Evolutionary conservation across 768 basidiomycete genomes (phyloP).

Genomic region (Hirschioporus abietinus): DNA sequence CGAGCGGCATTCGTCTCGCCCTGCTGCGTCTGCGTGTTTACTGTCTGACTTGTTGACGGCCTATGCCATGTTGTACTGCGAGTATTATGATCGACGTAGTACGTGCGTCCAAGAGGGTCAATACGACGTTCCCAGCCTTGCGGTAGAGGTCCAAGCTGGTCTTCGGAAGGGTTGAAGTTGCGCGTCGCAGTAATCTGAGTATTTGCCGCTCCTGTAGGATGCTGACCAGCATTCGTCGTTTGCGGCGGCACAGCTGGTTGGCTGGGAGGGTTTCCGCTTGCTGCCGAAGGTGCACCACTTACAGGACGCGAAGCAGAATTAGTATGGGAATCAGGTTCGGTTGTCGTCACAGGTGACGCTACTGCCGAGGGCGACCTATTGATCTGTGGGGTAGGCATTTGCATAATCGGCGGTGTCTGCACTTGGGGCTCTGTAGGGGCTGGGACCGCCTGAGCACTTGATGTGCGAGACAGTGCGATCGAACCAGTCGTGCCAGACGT

Average conservation of each 20-base stretch:
- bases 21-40: conserved; percentile 66
- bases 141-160: conserved; percentile 61
- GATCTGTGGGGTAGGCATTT: conserved; percentile 3
- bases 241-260: conserved; percentile 10
- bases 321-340: background rate
- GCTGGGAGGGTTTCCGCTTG: conserved; percentile 13
- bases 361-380: conserved; percentile 11
- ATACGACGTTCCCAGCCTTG: conserved; percentile 79
- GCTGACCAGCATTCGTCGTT: conserved; percentile 16
- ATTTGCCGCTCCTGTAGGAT: conserved; percentile 6
- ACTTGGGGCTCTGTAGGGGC: conserved; percentile 8
- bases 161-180: conserved; percentile 36
- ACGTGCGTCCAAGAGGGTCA: conserved; percentile 65
- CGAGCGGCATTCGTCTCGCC: conserved; percentile 81
- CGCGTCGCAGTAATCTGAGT: conserved; percentile 9
- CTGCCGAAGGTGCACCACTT: conserved; percentile 8
- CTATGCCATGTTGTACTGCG: conserved; percentile 80
- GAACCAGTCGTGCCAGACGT: conserved; percentile 16
- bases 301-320: conserved; percentile 2
- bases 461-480: conserved; percentile 4
- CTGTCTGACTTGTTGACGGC: conserved; percentile 66
- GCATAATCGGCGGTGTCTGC: background rate
- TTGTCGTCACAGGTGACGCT: conserved; percentile 6
- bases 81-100: conserved; percentile 85
- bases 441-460: conserved; percentile 4